Conservation (phyloP, 192 early-diverging fungal genomes). For the Rhizoclosmatium globosum region DNA sequence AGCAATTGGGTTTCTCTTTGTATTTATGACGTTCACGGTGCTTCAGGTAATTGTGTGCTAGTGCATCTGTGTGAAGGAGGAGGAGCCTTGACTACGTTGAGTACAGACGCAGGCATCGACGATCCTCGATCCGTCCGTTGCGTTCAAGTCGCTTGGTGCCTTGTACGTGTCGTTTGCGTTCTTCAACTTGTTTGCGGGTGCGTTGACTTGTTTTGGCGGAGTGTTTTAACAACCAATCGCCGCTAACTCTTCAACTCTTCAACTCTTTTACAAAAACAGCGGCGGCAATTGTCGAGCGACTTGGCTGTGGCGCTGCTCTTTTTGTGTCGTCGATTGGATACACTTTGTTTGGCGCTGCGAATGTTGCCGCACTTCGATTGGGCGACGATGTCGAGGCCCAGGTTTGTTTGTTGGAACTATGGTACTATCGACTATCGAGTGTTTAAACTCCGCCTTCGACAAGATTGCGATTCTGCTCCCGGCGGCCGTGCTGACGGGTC, state of each 20-base stretch:
- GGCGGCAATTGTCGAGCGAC: constrained; percentile 28
- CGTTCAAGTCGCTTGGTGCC: constrained; percentile 25
- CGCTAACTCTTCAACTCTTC: background rate
- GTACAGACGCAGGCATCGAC: constrained; percentile 33
- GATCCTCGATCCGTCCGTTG: constrained; percentile 26
- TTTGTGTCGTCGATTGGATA: constrained; percentile 33
- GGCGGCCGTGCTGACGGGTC: constrained; percentile 23
- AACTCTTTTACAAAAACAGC: background rate
- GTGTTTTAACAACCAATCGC: no score
- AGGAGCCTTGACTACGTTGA: background rate
- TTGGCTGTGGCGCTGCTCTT: constrained; percentile 30
- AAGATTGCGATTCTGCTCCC: constrained; percentile 32
- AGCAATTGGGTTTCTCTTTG: constrained; percentile 11
- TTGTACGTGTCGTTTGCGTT: constrained; percentile 41
- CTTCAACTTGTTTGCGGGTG: constrained; percentile 39
- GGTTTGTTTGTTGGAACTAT: background rate
- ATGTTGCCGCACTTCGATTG: constrained; percentile 21
- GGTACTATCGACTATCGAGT: no score
- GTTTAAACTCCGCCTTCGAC: no score
- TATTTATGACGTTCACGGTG: constrained; percentile 35
- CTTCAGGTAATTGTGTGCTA: constrained; percentile 2
- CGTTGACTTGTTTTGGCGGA: no score
- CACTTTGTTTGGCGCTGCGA: constrained; percentile 17
- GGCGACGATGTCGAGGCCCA: constrained; percentile 14
- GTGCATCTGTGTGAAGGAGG: background rate